A percentile compares a stretch with the other conserved stretches of the same genome.
Evolutionary conservation across 2,329 filamentous ascomycete genomes (phyloP).

Genomic region (Penicillium paneum): DNA sequence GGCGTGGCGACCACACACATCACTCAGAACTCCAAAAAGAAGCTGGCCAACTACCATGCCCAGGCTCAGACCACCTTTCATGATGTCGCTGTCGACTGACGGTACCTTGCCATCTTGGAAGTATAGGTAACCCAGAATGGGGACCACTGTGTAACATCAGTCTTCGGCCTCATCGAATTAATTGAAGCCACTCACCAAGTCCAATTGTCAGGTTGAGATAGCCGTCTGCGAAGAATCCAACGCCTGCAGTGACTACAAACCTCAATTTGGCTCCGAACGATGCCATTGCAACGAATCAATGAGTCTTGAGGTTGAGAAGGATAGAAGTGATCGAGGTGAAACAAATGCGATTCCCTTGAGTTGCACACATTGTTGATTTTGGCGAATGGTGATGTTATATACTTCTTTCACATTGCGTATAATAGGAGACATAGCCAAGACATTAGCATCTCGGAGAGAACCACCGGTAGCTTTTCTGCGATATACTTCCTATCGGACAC

Average conservation of each 20-base stretch:
- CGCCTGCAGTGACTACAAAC: constrained; percentile 24
- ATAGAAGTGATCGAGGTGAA: neutral
- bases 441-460: no score
- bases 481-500: neutral
- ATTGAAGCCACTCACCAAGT: constrained; percentile 17
- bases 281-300: constrained; percentile 1
- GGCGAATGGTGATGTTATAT: neutral
- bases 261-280: constrained; percentile 18
- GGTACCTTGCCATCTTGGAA: constrained; percentile 21
- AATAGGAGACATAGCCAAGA: neutral
- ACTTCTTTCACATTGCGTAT: neutral
- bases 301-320: neutral
- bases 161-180: neutral
- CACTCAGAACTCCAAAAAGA: constrained; percentile 26
- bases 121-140: constrained; percentile 27
- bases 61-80: constrained; percentile 23
- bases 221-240: constrained; percentile 29
- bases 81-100: constrained; percentile 17
- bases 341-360: neutral
- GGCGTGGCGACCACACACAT: constrained; percentile 25
- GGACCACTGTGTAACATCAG: constrained; percentile 17
- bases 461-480: neutral
- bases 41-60: constrained; percentile 31
- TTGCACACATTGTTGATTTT: neutral
- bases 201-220: constrained; percentile 29